A percentile compares a stretch with the other conserved stretches of the same genome.
Conservation (phyloP, 2,329 filamentous ascomycete species). For the Davidsoniella australis region DNA sequence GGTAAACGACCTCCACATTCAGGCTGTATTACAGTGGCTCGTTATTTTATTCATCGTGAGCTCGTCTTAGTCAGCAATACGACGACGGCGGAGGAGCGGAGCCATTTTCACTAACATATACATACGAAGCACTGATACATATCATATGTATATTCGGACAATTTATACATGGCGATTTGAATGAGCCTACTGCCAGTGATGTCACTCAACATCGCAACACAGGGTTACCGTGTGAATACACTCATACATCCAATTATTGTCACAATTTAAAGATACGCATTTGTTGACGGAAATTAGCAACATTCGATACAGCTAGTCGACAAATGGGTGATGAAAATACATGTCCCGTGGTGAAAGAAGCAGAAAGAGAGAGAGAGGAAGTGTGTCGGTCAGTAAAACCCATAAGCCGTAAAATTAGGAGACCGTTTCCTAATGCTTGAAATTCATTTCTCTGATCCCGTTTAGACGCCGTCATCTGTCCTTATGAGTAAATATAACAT, state of each 20-base stretch:
- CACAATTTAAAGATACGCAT: too few species aligned
- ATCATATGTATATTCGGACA: background rate
- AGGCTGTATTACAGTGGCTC: constrained; percentile 3
- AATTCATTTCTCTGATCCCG: constrained; percentile 33
- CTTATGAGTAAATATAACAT: constrained; percentile 24
- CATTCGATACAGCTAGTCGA: too few species aligned
- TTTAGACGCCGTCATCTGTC: constrained; percentile 48
- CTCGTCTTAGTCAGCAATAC: constrained; percentile 3
- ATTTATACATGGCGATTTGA: background rate
- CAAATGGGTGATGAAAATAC: too few species aligned
- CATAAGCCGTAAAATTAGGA: constrained; percentile 13
- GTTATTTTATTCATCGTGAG: background rate
- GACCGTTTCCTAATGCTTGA: constrained; percentile 13
- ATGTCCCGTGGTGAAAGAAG: background rate
- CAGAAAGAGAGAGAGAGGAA: background rate
- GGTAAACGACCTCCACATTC: constrained; percentile 11
- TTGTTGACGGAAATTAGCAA: too few species aligned
- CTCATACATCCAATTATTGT: too few species aligned
- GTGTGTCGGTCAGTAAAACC: constrained; percentile 10
- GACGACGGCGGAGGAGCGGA: background rate
- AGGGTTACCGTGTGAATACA: too few species aligned
- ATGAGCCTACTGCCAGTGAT: background rate
- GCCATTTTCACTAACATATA: background rate
- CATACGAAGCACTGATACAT: background rate
- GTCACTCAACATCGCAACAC: too few species aligned